Percentiles rank a stretch among this genome's conserved stretches.
phyloP scores from a whole-genome alignment of 805 yeast species.

The Candida khao-thaluensis region DNA sequence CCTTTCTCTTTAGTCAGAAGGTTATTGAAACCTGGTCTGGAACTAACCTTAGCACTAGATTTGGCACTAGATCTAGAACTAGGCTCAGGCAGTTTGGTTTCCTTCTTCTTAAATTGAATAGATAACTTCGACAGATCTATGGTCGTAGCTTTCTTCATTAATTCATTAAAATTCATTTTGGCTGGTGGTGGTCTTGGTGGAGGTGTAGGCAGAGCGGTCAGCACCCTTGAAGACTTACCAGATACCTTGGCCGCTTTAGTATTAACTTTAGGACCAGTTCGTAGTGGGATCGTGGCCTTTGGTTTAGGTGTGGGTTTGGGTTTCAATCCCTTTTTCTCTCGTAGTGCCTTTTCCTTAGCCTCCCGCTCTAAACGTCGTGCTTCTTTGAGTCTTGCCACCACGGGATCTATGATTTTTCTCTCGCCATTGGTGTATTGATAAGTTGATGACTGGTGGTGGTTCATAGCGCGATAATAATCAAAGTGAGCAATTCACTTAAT shows the following conservation, averaged over 20 bases:
- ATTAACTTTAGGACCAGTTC: constrained; percentile 7
- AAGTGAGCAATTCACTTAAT: background rate
- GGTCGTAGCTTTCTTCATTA: constrained; percentile 65
- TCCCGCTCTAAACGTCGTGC: constrained; percentile 58
- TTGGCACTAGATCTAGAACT: background rate
- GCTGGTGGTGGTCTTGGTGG: constrained; percentile 9
- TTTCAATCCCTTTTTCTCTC: constrained; percentile 33
- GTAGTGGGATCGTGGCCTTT: constrained; percentile 11
- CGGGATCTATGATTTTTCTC: constrained; percentile 55
- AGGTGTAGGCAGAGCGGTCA: too few species aligned
- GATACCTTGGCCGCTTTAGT: constrained; percentile 1
- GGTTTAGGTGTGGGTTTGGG: constrained; percentile 14
- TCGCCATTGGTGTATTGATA: constrained; percentile 14
- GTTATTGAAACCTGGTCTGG: background rate
- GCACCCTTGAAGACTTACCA: background rate
- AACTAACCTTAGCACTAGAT: background rate
- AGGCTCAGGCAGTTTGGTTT: constrained; percentile 25
- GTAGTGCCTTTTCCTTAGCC: constrained; percentile 33
- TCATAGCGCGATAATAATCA: constrained; percentile 1
- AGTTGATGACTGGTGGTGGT: constrained; percentile 9
- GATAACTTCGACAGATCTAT: constrained; percentile 50
- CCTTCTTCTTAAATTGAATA: constrained; percentile 28
- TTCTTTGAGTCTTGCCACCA: constrained; percentile 67
- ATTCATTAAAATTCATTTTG: constrained; percentile 57
- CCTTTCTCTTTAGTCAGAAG: background rate